phyloP scores from a whole-genome alignment of 495 filamentous ascomycete species.

The Terfezia boudieri region DNA sequence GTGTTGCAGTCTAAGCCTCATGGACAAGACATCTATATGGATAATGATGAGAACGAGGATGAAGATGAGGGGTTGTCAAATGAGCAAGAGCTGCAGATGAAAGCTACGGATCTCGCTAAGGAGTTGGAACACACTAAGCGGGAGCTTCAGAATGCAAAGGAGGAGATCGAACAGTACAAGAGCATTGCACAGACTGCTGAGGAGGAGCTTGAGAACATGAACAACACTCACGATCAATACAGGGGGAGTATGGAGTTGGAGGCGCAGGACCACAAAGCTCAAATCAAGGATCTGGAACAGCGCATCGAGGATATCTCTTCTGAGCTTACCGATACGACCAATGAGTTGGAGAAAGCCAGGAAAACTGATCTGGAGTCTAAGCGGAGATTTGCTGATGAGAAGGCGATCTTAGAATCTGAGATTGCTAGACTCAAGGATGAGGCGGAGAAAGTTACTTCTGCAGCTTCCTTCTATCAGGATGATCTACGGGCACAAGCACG shows the following conservation, averaged over 20 bases:
- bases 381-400: conserved; percentile 61
- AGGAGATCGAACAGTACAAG: conserved; percentile 67
- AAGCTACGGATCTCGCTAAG: conserved; percentile 63
- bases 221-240: conserved; percentile 65
- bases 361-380: conserved; percentile 51
- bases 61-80: conserved; percentile 35
- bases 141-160: conserved; percentile 57
- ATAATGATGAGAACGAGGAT: conserved; percentile 23
- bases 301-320: conserved; percentile 56
- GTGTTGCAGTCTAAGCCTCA: conserved; percentile 50
- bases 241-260: conserved; percentile 58
- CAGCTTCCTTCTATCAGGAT: conserved; percentile 62
- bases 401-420: conserved; percentile 45
- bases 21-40: conserved; percentile 19
- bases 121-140: conserved; percentile 51
- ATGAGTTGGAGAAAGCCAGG: conserved; percentile 53
- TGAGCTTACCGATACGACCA: conserved; percentile 59
- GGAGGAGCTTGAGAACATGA: conserved; percentile 58
- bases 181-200: conserved; percentile 74
- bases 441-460: conserved; percentile 50
- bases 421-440: conserved; percentile 70
- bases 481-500: conserved; percentile 81
- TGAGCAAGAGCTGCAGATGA: conserved; percentile 67
- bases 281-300: conserved; percentile 56
- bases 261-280: conserved; percentile 48